phyloP scores from a whole-genome alignment of 225 moss, liverwort and hornwort species.

The Marchantia paleacea region DNA sequence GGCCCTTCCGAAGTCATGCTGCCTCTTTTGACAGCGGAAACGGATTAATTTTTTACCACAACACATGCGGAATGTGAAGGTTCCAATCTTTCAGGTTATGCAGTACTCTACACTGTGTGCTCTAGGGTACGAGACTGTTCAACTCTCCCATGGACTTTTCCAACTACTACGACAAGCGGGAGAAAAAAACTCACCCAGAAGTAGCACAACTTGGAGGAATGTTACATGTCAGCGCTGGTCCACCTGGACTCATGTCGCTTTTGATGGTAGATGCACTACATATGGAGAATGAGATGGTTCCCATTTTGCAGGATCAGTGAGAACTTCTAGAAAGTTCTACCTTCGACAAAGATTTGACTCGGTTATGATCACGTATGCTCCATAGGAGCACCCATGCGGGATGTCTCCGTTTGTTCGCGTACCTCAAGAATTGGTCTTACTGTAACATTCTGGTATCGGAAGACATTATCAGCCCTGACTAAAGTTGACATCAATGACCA shows the following conservation, averaged over 20 bases:
- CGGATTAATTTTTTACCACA: not conserved
- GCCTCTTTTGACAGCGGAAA: not conserved
- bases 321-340: not conserved
- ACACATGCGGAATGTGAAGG: not conserved
- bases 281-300: not conserved
- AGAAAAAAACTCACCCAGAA: not conserved
- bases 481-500: not conserved
- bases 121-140: not conserved
- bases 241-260: not conserved
- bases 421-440: not conserved
- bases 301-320: not conserved
- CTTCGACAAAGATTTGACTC: not conserved
- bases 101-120: not conserved
- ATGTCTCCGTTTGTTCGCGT: not conserved
- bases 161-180: not conserved
- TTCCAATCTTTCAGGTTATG: not conserved
- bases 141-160: not conserved
- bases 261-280: not conserved
- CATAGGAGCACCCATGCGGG: not conserved
- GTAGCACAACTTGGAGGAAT: too few species aligned
- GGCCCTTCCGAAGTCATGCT: not conserved
- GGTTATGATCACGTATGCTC: not conserved
- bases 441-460: not conserved
- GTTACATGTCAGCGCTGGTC: not conserved
- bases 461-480: not conserved